Evolutionary conservation across 2,329 filamentous ascomycete genomes (phyloP).

Genomic region (Teratosphaeria epicoccoides): DNA sequence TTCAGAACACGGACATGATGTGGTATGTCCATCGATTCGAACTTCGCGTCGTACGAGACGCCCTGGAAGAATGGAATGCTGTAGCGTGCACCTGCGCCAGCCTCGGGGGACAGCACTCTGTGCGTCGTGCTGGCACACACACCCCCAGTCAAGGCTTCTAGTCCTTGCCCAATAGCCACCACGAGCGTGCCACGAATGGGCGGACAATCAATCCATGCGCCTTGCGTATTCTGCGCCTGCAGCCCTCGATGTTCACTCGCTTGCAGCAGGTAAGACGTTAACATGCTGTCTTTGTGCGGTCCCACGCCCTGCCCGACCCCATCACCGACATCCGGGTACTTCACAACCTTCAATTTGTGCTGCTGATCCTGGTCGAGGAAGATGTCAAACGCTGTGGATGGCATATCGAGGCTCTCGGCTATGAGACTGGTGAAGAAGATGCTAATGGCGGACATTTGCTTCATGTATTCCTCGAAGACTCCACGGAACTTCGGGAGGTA

Average conservation of each 20-base stretch:
- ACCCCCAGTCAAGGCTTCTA: constrained; percentile 74
- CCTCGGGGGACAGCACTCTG: constrained; percentile 62
- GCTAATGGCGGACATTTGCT: constrained; percentile 60
- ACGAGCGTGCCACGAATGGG: constrained; percentile 69
- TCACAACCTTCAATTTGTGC: constrained; percentile 82
- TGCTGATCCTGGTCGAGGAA: constrained; percentile 66
- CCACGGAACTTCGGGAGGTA: constrained; percentile 57
- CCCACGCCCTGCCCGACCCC: constrained; percentile 54
- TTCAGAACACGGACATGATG: constrained; percentile 53
- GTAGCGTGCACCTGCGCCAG: constrained; percentile 61
- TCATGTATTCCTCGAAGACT: constrained; percentile 65
- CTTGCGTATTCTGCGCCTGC: constrained; percentile 70
- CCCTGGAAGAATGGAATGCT: constrained; percentile 85
- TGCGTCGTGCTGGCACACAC: constrained; percentile 76
- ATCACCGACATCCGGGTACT: constrained; percentile 58
- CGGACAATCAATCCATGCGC: constrained; percentile 73
- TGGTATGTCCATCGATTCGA: constrained; percentile 65
- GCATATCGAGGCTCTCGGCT: constrained; percentile 70
- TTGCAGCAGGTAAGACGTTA: constrained; percentile 72
- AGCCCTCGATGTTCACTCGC: constrained; percentile 64
- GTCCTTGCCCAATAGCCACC: constrained; percentile 75
- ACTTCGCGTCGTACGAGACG: constrained; percentile 65
- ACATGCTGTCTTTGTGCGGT: constrained; percentile 77
- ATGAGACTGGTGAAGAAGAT: constrained; percentile 68
- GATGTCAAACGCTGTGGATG: constrained; percentile 57